Conservation (phyloP, 2,329 filamentous ascomycete species). For the Fusarium sp. region DNA sequence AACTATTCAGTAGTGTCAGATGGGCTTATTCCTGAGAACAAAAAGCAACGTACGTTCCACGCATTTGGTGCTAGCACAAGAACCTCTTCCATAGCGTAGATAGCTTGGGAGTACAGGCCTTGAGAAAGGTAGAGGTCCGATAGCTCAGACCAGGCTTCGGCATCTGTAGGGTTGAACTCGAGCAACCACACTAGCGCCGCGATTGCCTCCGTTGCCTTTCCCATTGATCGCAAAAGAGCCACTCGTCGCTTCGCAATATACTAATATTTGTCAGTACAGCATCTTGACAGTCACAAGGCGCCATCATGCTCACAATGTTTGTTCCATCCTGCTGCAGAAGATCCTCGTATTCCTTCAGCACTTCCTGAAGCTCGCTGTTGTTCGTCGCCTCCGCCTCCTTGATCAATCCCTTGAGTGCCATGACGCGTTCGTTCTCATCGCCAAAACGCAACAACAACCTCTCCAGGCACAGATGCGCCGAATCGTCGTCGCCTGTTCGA, state of each 20-base stretch:
- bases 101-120: constrained; percentile 81
- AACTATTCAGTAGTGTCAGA: constrained; percentile 63
- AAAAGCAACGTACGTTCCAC: constrained; percentile 78
- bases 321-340: constrained; percentile 77
- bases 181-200: constrained; percentile 77
- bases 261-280: constrained; percentile 55
- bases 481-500: constrained; percentile 81
- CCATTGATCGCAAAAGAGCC: constrained; percentile 79
- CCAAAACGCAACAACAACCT: constrained; percentile 84
- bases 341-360: constrained; percentile 81
- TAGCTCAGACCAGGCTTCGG: constrained; percentile 92
- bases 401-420: constrained; percentile 83
- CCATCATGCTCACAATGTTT: constrained; percentile 72
- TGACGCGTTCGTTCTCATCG: constrained; percentile 82
- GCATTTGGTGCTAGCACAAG: constrained; percentile 87
- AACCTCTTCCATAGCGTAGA: constrained; percentile 91
- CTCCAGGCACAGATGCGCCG: constrained; percentile 79
- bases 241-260: constrained; percentile 86
- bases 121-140: constrained; percentile 85
- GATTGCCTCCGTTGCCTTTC: constrained; percentile 76
- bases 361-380: constrained; percentile 69
- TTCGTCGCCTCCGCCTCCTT: constrained; percentile 82
- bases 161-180: constrained; percentile 86
- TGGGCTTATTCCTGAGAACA: background rate
- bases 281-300: background rate